These are phyloP conservation scores for Lachancea lanzarotensis DNA, from an alignment of 805 yeast species.

Conservation along the genomic window DNA sequence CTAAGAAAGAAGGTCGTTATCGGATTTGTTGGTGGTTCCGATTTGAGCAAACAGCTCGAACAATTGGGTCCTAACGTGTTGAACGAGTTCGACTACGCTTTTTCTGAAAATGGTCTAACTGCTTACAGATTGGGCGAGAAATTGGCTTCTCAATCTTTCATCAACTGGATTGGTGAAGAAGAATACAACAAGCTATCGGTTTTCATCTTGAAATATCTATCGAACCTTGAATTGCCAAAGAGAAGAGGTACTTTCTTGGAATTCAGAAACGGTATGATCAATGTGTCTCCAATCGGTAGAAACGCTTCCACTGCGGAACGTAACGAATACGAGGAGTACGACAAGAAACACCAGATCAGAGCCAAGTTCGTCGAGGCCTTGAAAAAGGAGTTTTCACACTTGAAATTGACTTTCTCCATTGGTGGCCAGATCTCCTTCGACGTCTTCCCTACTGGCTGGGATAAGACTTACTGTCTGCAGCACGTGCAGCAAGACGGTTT, in stretches of 20 bases:
- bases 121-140: slow-evolving; percentile 89
- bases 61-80: slow-evolving; percentile 82
- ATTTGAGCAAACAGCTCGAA: slow-evolving; percentile 88
- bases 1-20: slow-evolving; percentile 88
- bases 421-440: slow-evolving; percentile 99
- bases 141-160: slow-evolving; percentile 90
- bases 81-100: slow-evolving; percentile 86
- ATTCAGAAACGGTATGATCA: slow-evolving; percentile 99
- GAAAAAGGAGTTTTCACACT: slow-evolving; percentile 74
- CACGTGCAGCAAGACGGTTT: slow-evolving; percentile 85
- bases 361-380: slow-evolving; percentile 77
- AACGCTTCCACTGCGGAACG: slow-evolving; percentile 94
- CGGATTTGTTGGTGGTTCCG: slow-evolving; percentile 98
- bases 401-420: slow-evolving; percentile 87
- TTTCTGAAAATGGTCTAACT: slow-evolving; percentile 95
- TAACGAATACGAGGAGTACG: slow-evolving; percentile 83
- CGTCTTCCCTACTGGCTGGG: slow-evolving; percentile 99
- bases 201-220: slow-evolving; percentile 77
- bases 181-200: slow-evolving; percentile 83
- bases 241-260: slow-evolving; percentile 99
- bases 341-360: slow-evolving; percentile 75
- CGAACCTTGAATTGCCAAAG: slow-evolving; percentile 84
- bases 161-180: slow-evolving; percentile 91
- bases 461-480: slow-evolving; percentile 94
- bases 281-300: slow-evolving; percentile 97